Conservation (phyloP, 2,329 filamentous ascomycete genomes). For the Ilyonectria destructans region DNA sequence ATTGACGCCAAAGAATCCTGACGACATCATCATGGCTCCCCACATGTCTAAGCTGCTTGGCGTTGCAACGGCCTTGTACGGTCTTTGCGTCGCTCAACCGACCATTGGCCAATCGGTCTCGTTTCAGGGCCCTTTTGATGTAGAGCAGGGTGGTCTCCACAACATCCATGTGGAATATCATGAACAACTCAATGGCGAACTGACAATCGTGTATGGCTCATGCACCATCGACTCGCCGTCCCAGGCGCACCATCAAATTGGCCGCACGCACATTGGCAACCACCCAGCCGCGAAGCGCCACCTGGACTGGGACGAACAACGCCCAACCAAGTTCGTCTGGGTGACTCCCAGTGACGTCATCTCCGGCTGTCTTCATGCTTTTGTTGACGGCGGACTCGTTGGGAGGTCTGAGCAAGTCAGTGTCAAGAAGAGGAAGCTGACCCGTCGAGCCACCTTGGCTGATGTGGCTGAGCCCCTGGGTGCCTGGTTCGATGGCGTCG, state of each 20-base stretch:
- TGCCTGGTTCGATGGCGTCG: conserved; percentile 49
- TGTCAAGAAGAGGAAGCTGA: conserved; percentile 37
- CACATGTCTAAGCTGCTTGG: conserved; percentile 10
- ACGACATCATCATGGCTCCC: conserved; percentile 15
- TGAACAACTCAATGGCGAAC: conserved; percentile 34
- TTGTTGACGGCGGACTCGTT: conserved; percentile 53
- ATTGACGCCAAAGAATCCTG: neutral
- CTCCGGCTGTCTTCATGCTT: conserved; percentile 59
- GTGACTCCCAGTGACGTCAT: conserved; percentile 43
- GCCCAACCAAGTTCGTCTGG: conserved; percentile 44
- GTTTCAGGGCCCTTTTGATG: conserved; percentile 21
- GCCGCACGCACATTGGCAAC: conserved; percentile 26
- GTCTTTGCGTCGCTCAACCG: conserved; percentile 3
- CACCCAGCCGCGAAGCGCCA: conserved; percentile 33
- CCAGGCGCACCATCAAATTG: conserved; percentile 42
- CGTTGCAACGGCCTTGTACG: conserved; percentile 5
- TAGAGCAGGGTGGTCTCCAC: conserved; percentile 27
- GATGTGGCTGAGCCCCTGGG: conserved; percentile 66
- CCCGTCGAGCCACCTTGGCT: conserved; percentile 74
- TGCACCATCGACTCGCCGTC: conserved; percentile 33
- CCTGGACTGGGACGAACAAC: conserved; percentile 23
- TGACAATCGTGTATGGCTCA: conserved; percentile 46
- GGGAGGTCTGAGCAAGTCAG: conserved; percentile 59
- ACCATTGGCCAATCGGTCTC: conserved; percentile 22
- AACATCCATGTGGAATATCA: conserved; percentile 39